These are phyloP conservation scores for Termitomyces titanicus DNA, from an alignment of 768 basidiomycete genomes.

Conservation along the genomic window DNA sequence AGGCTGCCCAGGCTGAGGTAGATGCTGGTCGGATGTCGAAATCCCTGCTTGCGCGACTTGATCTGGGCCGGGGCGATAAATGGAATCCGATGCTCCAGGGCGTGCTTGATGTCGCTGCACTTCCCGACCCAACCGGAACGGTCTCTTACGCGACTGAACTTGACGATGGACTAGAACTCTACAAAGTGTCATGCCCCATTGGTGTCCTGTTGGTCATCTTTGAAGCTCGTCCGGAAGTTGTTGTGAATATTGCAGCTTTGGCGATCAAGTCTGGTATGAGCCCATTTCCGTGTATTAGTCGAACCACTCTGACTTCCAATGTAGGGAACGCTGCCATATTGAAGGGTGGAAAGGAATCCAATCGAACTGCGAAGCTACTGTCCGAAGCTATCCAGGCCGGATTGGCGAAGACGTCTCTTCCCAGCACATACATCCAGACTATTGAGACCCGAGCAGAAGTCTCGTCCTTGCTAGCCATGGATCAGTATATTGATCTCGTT, in stretches of 20 bases:
- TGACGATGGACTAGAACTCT: constrained; percentile 83
- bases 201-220: constrained; percentile 96
- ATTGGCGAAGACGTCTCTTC: constrained; percentile 68
- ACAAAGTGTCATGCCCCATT: constrained; percentile 94
- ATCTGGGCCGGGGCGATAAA: constrained; percentile 76
- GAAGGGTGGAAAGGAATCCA: constrained; percentile 97
- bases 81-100: constrained; percentile 95
- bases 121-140: constrained; percentile 84
- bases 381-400: constrained; percentile 78
- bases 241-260: constrained; percentile 93
- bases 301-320: background rate
- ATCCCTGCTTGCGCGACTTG: constrained; percentile 82
- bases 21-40: constrained; percentile 80
- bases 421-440: constrained; percentile 81
- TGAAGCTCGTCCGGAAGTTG: constrained; percentile 95
- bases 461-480: constrained; percentile 78
- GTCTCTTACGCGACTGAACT: constrained; percentile 89
- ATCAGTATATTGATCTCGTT: constrained; percentile 93
- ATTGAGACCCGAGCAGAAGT: constrained; percentile 93
- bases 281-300: background rate
- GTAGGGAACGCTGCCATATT: constrained; percentile 94
- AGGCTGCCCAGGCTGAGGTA: constrained; percentile 79
- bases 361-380: constrained; percentile 71
- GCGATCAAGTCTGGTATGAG: constrained; percentile 92
- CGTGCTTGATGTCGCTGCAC: constrained; percentile 76